Conservation (phyloP, 225 moss, liverwort and hornwort genomes). For the Marchantia paleacea region DNA sequence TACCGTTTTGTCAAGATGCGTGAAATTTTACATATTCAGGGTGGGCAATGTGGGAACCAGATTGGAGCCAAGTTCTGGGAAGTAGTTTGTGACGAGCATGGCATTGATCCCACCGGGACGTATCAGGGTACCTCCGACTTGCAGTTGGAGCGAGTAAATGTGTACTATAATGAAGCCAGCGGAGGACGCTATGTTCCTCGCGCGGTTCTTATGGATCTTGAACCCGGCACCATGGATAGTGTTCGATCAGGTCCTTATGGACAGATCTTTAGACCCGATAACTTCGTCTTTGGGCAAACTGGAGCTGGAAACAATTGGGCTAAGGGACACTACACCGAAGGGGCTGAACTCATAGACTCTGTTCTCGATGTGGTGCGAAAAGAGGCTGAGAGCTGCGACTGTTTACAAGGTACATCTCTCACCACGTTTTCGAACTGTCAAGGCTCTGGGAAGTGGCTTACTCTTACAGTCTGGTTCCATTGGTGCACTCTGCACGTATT, state of each 20-base stretch:
- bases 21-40: slow-evolving; percentile 52
- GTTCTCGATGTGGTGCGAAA: slow-evolving; percentile 45
- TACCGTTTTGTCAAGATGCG: slow-evolving; percentile 35
- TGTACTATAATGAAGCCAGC: slow-evolving; percentile 51
- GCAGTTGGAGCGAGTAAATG: slow-evolving; percentile 48
- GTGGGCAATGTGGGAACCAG: slow-evolving; percentile 53
- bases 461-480: not conserved
- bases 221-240: slow-evolving; percentile 50
- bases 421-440: not conserved
- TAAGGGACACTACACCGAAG: slow-evolving; percentile 46
- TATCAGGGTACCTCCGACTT: slow-evolving; percentile 46
- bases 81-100: slow-evolving; percentile 50
- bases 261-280: slow-evolving; percentile 51
- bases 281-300: slow-evolving; percentile 50
- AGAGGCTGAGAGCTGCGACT: slow-evolving; percentile 48
- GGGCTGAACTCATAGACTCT: slow-evolving; percentile 50
- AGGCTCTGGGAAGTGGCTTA: not conserved
- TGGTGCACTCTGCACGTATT: not conserved
- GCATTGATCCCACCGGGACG: slow-evolving; percentile 48
- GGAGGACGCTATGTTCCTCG: slow-evolving; percentile 46
- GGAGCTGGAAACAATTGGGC: slow-evolving; percentile 52
- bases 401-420: slow-evolving; percentile 36
- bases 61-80: slow-evolving; percentile 53
- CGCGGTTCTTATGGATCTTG: slow-evolving; percentile 51
- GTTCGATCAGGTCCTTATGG: slow-evolving; percentile 46